Evolutionary conservation across 2,329 filamentous ascomycete species (phyloP).

Genomic region (Ramichloridium luteum): DNA sequence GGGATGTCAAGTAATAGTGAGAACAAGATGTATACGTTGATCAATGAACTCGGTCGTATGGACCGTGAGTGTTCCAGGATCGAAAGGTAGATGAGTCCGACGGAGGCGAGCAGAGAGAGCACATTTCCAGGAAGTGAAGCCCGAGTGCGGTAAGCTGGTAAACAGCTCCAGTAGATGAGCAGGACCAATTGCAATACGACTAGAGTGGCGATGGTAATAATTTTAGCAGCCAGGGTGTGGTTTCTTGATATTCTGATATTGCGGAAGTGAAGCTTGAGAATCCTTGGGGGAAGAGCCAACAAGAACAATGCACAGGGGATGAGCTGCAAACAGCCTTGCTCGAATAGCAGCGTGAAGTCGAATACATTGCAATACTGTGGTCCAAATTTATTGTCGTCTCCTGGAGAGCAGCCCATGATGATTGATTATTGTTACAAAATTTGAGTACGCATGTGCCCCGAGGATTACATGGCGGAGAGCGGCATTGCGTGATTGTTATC

Average conservation of each 20-base stretch:
- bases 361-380: constrained; percentile 12
- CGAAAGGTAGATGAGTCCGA: constrained; percentile 12
- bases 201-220: constrained; percentile 8
- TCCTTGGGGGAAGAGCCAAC: constrained; percentile 9
- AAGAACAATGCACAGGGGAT: constrained; percentile 12
- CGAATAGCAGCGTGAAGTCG: constrained; percentile 18
- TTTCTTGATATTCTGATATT: constrained; percentile 10
- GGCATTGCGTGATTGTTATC: no score
- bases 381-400: constrained; percentile 11
- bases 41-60: constrained; percentile 11
- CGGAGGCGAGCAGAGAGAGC: constrained; percentile 10
- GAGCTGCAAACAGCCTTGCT: constrained; percentile 14
- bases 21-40: constrained; percentile 12
- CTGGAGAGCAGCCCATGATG: constrained; percentile 9
- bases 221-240: constrained; percentile 9
- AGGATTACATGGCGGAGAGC: no score
- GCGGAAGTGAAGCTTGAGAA: constrained; percentile 9
- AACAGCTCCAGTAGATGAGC: constrained; percentile 9
- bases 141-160: constrained; percentile 8
- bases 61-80: constrained; percentile 11
- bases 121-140: constrained; percentile 12
- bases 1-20: constrained; percentile 13
- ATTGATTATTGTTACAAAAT: no score
- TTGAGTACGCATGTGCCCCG: no score
- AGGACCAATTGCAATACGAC: constrained; percentile 10